Conservation (phyloP, 805 yeast species). For the Nakazawaea siamensis region DNA sequence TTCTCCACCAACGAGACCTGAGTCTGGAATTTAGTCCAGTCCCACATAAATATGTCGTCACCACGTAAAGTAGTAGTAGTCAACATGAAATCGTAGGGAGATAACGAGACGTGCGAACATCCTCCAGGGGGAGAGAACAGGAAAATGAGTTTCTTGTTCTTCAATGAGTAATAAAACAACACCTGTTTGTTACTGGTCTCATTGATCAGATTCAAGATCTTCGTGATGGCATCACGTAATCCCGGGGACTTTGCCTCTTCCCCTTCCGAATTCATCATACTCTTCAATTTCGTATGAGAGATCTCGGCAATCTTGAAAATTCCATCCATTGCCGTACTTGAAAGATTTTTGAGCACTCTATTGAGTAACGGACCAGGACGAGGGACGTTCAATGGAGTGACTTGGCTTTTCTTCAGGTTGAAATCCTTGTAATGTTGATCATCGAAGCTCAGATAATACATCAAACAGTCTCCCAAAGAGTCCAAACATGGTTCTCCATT, state of each 20-base stretch:
- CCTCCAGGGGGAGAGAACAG: slow-evolving; percentile 56
- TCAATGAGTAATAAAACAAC: slow-evolving; percentile 40
- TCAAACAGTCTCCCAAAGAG: slow-evolving; percentile 40
- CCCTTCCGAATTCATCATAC: slow-evolving; percentile 19
- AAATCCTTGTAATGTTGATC: slow-evolving; percentile 26
- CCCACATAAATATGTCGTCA: slow-evolving; percentile 59
- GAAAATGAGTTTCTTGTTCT: slow-evolving; percentile 27
- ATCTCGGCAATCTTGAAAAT: slow-evolving; percentile 39
- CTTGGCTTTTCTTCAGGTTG: slow-evolving; percentile 12
- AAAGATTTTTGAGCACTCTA: slow-evolving; percentile 38
- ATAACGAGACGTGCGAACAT: slow-evolving; percentile 48
- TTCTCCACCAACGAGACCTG: slow-evolving; percentile 49
- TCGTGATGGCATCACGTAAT: slow-evolving; percentile 19
- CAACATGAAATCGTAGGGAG: slow-evolving; percentile 52
- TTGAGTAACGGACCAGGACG: slow-evolving; percentile 37
- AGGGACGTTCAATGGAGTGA: slow-evolving; percentile 39
- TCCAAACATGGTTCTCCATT: slow-evolving; percentile 38
- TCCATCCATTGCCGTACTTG: slow-evolving; percentile 46
- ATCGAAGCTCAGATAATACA: slow-evolving; percentile 31
- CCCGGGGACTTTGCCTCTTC: slow-evolving; percentile 2
- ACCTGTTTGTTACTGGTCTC: slow-evolving; percentile 20
- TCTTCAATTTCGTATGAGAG: slow-evolving; percentile 34
- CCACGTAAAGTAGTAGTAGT: slow-evolving; percentile 51
- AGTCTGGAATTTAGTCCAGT: slow-evolving; percentile 39
- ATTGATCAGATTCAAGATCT: slow-evolving; percentile 20